Evolutionary conservation across 495 filamentous ascomycete species (phyloP).

Genomic region (Jackrogersella multiformis): DNA sequence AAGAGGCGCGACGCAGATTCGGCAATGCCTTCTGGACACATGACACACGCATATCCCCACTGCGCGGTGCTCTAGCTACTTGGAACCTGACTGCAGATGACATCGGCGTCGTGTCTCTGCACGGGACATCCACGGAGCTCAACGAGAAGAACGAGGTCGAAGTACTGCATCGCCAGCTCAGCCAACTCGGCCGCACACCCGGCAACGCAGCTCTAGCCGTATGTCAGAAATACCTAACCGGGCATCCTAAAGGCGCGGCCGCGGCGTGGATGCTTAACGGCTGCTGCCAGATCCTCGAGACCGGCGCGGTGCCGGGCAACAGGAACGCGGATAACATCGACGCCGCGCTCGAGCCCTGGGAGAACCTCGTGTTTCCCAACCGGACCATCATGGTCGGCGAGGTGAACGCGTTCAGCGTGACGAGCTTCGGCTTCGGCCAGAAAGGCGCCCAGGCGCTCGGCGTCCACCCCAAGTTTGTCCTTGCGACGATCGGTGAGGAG

Average conservation of each 20-base stretch:
- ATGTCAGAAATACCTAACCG: slow-evolving; percentile 98
- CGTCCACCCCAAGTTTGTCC: slow-evolving; percentile 87
- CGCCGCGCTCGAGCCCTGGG: slow-evolving; percentile 90
- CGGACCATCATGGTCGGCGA: slow-evolving; percentile 92
- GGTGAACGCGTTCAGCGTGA: slow-evolving; percentile 89
- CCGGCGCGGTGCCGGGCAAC: slow-evolving; percentile 92
- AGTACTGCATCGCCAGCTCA: slow-evolving; percentile 92
- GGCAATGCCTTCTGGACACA: slow-evolving; percentile 98
- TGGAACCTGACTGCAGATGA: slow-evolving; percentile 98
- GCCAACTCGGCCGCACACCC: slow-evolving; percentile 89
- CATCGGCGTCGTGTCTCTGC: slow-evolving; percentile 91
- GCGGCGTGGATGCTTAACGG: slow-evolving; percentile 99
- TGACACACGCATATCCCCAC: slow-evolving; percentile 88
- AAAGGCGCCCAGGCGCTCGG: slow-evolving; percentile 91
- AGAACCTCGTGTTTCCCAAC: slow-evolving; percentile 95
- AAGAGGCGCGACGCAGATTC: slow-evolving; percentile 84
- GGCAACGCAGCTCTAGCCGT: slow-evolving; percentile 95
- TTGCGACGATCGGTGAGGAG: slow-evolving; percentile 77
- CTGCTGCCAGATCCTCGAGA: slow-evolving; percentile 89
- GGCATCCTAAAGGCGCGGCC: slow-evolving; percentile 97
- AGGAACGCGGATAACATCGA: slow-evolving; percentile 97
- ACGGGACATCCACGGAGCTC: slow-evolving; percentile 95
- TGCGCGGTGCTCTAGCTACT: slow-evolving; percentile 91
- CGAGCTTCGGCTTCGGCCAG: slow-evolving; percentile 92
- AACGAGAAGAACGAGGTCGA: slow-evolving; percentile 99